Conservation (phyloP, 371 early-diverging fungal genomes). For the Phascolomyces articulosus region DNA sequence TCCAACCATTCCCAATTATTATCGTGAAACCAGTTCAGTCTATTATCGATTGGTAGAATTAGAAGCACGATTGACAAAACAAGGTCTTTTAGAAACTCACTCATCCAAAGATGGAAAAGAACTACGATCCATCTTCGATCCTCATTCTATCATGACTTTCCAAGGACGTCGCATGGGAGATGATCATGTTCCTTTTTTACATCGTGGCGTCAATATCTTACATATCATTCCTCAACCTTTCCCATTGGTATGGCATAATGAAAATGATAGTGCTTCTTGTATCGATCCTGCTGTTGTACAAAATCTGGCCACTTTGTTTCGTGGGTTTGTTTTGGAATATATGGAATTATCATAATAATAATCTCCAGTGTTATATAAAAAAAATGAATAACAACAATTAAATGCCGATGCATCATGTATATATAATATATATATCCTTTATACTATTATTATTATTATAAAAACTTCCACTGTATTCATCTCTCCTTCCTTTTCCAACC, state of each 20-base stretch:
- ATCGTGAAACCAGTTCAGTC: constrained; percentile 51
- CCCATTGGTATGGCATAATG: constrained; percentile 87
- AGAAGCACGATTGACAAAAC: constrained; percentile 33
- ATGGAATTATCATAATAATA: constrained; percentile 35
- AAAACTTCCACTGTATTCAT: too few relatives aligned
- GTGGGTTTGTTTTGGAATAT: constrained; percentile 60
- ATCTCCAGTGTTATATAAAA: too few relatives aligned
- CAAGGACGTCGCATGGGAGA: constrained; percentile 61
- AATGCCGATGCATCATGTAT: too few relatives aligned
- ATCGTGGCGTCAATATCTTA: constrained; percentile 79
- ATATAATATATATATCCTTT: too few relatives aligned
- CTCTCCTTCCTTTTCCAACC: too few relatives aligned
- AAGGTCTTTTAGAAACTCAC: constrained; percentile 9
- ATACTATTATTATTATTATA: too few relatives aligned
- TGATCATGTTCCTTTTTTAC: constrained; percentile 88
- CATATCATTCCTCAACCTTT: constrained; percentile 88
- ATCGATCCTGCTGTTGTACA: constrained; percentile 46
- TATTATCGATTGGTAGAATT: constrained; percentile 50
- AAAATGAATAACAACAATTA: too few relatives aligned
- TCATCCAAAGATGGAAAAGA: constrained; percentile 9
- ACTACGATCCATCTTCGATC: constrained; percentile 32
- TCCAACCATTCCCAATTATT: constrained; percentile 58
- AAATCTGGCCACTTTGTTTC: constrained; percentile 55
- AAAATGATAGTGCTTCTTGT: constrained; percentile 36
- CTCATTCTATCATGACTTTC: constrained; percentile 24